phyloP scores from a whole-genome alignment of 495 filamentous ascomycete genomes.

The Neurospora intermedia region DNA sequence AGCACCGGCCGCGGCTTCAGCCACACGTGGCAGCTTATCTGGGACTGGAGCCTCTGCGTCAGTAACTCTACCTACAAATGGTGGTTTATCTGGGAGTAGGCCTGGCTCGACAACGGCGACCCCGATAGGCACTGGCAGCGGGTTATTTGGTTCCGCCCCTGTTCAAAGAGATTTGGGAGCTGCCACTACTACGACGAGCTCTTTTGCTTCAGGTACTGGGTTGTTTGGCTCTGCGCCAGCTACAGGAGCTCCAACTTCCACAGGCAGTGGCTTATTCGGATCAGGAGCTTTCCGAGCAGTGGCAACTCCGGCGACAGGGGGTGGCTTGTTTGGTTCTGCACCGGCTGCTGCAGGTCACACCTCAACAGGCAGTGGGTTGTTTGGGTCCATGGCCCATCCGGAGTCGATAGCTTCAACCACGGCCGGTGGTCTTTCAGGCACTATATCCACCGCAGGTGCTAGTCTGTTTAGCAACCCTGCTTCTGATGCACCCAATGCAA shows the following conservation, averaged over 20 bases:
- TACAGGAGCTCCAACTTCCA: not conserved
- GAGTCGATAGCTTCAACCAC: not conserved
- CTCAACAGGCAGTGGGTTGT: not conserved
- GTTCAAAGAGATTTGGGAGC: not conserved
- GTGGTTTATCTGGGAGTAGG: not conserved
- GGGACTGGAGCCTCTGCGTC: not conserved
- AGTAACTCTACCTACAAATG: not conserved
- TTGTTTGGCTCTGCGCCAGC: not conserved
- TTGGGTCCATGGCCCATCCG: not conserved
- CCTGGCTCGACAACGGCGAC: not conserved
- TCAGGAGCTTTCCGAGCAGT: not conserved
- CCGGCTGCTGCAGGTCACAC: too few species aligned
- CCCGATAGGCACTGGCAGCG: not conserved
- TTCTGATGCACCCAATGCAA: not conserved
- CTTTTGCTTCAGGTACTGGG: not conserved
- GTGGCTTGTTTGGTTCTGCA: too few species aligned
- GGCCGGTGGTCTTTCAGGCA: not conserved
- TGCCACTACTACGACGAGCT: not conserved
- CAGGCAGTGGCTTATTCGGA: not conserved
- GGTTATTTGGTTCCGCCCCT: not conserved
- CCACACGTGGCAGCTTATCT: not conserved
- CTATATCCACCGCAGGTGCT: not conserved
- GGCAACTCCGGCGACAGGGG: too few species aligned
- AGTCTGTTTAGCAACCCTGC: not conserved
- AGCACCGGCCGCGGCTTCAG: not conserved